Evolutionary conservation across 1,284 basidiomycete species (phyloP), one percentile per base, ranked within the genome.

Genomic region (Xerocomus amazonicus): DNA sequence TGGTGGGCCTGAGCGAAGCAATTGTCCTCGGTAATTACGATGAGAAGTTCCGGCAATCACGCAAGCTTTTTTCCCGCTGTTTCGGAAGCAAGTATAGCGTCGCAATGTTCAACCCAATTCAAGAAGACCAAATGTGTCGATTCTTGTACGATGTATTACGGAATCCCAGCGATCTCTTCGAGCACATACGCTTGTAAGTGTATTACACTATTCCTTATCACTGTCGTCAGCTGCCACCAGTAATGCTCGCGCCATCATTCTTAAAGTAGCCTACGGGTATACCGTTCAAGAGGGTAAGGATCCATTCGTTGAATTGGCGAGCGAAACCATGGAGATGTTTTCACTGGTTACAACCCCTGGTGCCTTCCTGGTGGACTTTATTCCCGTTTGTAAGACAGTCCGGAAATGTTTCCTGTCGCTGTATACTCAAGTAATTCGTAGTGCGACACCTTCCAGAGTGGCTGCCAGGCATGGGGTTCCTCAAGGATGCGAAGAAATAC

Each of bases 401-500:
- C 9, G 5, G 33, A 17, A 7, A 38, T 23, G 1, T 4, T 13
- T 10, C 3, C 6, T 13, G 14, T 27, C 27, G 16, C 35, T 19
- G 17, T 9, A 31, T n/a, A 13, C 34, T 55, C 12, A 56, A 7
- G 2, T 17, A 9, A 27, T 31, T 28, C 40, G 4, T 27, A 73
- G 71, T 81, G 43, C 66, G 62, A 40, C 53, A 69, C 39, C 52
- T 80, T 7, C 78, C 79, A 0, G 70, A 73, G 49, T 79, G 77
- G 78, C 48, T 78, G 6, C 78, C 78, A 32, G 78, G 79, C 0
- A 65, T 67, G 23, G 66, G 70, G 0, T 80, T 79, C 62, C 61
- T 77, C 53, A 59, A 61, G 26, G 67, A 66, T 8, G 77, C 74
- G 3, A 60, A 66, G 10, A 48, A 58, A 29, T 76, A 72, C 68